phyloP scores from a whole-genome alignment of 2,329 filamentous ascomycete genomes.

The Rhexocercosporidium sp. region DNA sequence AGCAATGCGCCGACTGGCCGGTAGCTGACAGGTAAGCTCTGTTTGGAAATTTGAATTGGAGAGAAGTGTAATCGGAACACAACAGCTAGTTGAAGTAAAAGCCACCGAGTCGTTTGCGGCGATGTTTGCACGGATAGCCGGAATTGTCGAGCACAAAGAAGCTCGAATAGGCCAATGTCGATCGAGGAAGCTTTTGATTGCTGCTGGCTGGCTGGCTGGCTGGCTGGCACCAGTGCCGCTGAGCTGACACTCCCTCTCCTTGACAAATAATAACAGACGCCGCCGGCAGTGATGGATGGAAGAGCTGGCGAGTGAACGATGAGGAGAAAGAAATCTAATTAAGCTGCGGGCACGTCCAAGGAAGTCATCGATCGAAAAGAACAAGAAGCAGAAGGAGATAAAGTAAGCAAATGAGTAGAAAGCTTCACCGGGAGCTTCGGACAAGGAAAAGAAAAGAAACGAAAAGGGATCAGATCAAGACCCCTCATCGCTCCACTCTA shows the following conservation, averaged over 20 bases:
- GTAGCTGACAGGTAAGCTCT: not conserved
- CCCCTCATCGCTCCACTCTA: not conserved
- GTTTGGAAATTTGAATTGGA: not conserved
- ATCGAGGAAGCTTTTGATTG: constrained; percentile 1
- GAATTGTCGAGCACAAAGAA: constrained; percentile 7
- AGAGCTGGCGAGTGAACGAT: not conserved
- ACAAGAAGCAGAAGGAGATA: not conserved
- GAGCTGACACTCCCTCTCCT: not conserved
- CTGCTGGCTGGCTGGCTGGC: not conserved
- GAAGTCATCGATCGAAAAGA: not conserved
- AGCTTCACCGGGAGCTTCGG: constrained; percentile 6
- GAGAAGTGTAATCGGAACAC: not conserved
- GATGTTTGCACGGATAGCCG: constrained; percentile 1
- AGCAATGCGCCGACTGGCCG: not conserved
- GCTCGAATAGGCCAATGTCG: constrained; percentile 3
- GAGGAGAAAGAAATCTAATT: not conserved
- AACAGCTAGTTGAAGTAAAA: not conserved
- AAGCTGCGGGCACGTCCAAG: not conserved
- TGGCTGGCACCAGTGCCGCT: constrained; percentile 6
- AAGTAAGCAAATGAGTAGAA: not conserved
- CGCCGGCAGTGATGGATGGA: constrained; percentile 7
- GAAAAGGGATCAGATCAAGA: not conserved
- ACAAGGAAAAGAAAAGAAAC: constrained; percentile 4
- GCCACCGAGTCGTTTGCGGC: not conserved
- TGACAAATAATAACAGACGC: constrained; percentile 3